Conservation (phyloP, 257 asterid genomes). For the Thymus quinquecostatus region DNA sequence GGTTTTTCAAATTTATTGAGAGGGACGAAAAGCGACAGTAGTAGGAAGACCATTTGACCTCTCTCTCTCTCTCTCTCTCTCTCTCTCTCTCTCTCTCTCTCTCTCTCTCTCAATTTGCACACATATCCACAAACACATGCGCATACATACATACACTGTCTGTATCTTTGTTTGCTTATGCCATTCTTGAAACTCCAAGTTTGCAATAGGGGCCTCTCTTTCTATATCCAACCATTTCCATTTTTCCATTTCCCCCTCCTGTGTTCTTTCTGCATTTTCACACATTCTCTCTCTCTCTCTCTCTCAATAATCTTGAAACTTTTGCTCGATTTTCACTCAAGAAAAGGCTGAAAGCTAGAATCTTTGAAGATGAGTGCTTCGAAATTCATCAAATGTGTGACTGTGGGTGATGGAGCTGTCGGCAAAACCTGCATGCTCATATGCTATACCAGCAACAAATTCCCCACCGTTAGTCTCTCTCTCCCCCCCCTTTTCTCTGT, state of each 20-base stretch:
- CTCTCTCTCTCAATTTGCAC: conserved; percentile 30
- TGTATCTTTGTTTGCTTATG: conserved; percentile 44
- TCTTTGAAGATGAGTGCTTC: conserved; percentile 77
- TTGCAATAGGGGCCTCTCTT: conserved; percentile 52
- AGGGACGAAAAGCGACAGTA: conserved; percentile 48
- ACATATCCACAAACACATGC: conserved; percentile 41
- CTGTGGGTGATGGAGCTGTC: conserved; percentile 98
- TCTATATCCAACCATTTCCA: conserved; percentile 46
- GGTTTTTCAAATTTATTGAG: conserved; percentile 65
- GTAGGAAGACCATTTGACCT: conserved; percentile 36
- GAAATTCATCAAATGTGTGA: conserved; percentile 94
- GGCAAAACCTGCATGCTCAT: conserved; percentile 99
- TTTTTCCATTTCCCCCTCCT: conserved; percentile 21
- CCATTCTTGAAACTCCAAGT: conserved; percentile 59
- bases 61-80: conserved; percentile 30
- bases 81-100: conserved; percentile 23
- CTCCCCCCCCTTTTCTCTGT: conserved; percentile 3
- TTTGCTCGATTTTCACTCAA: not conserved
- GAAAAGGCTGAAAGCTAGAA: conserved; percentile 19
- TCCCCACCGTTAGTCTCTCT: conserved; percentile 74
- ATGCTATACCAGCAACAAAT: conserved; percentile 94
- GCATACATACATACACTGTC: conserved; percentile 30
- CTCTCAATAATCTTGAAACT: not conserved
- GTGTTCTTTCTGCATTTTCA: conserved; percentile 33
- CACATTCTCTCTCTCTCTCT: conserved; percentile 17